phyloP scores from a whole-genome alignment of 805 yeast genomes.

The Kazachstania viticola region DNA sequence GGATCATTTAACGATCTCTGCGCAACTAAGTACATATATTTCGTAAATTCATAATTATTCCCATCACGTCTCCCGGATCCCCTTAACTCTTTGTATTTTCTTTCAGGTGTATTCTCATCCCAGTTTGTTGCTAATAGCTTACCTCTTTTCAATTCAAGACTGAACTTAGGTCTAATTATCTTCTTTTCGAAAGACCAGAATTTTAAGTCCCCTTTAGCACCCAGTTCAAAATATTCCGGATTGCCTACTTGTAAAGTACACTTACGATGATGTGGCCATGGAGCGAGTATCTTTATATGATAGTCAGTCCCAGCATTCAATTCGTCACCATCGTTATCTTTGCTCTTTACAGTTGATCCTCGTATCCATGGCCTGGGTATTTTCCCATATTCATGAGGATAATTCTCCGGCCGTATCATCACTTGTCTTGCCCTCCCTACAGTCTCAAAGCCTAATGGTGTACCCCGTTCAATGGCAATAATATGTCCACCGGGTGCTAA shows the following conservation, averaged over 20 bases:
- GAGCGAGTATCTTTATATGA: conserved; percentile 66
- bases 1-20: conserved; percentile 43
- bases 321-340: conserved; percentile 4
- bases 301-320: conserved; percentile 25
- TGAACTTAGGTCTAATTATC: conserved; percentile 65
- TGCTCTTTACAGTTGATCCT: conserved; percentile 31
- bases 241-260: conserved; percentile 81
- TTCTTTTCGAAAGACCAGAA: conserved; percentile 69
- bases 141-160: conserved; percentile 82
- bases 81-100: conserved; percentile 28
- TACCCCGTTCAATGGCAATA: conserved; percentile 78
- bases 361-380: conserved; percentile 59
- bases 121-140: conserved; percentile 60
- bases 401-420: conserved; percentile 75
- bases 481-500: conserved; percentile 72
- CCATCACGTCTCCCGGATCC: conserved; percentile 79
- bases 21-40: conserved; percentile 62
- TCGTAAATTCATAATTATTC: conserved; percentile 57
- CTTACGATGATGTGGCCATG: conserved; percentile 77
- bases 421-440: conserved; percentile 85
- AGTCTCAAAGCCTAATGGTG: conserved; percentile 77
- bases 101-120: conserved; percentile 44
- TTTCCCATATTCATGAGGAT: conserved; percentile 42
- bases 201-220: conserved; percentile 45
- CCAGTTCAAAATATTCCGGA: conserved; percentile 48